Evolutionary conservation across 2,329 filamentous ascomycete species (phyloP), one percentile per base, ranked within the genome.

Genomic region (Aspergillus uvarum): DNA sequence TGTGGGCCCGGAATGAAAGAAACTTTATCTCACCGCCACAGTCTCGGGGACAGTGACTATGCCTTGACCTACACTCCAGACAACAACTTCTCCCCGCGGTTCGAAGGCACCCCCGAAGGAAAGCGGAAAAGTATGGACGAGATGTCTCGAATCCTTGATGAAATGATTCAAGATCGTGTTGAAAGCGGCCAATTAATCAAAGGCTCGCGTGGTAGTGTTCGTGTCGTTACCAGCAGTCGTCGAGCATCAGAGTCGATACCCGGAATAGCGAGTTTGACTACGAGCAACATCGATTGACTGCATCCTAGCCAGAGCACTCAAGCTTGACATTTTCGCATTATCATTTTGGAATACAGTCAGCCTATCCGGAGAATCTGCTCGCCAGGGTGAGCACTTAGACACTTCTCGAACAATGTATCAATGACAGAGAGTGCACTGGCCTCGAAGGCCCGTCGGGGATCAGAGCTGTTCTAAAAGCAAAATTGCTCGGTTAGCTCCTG

Each of bases 111-210:
- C 22, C 75, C 75, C 60, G 71, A 74, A 66, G 67, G 74, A 51
- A 83, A 83, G 55, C 84, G 82, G 64, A 83, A 84, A 79, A 91
- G 90, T 66, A 89, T 95, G 35, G 92, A 96, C 68, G 93, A 96
- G 76, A 93, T 97, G 87, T 96, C 91, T 66, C 87, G 88, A 69
- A 92, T 97, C 80, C 84, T 97, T 26, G 94, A 98, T 70, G 92
- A 96, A 77, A 97, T 98, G 94, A 95, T 97, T 61, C 90, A 93
- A 71, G 90, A 94, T 71, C 87, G 90, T 59, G 89, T 96, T 56
- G 90, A 95, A 68, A 87, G 82, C 55, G 91, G 90, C 22, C 86
- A 91, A 57, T 78, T 91, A 22, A 81, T 91, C 31, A 86, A 89
- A 68, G 83, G 87, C 55, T 79, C 79, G 54, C 82, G 88, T 61